phyloP scores from a whole-genome alignment of 495 filamentous ascomycete species.

The Chaetomium fimeti region DNA sequence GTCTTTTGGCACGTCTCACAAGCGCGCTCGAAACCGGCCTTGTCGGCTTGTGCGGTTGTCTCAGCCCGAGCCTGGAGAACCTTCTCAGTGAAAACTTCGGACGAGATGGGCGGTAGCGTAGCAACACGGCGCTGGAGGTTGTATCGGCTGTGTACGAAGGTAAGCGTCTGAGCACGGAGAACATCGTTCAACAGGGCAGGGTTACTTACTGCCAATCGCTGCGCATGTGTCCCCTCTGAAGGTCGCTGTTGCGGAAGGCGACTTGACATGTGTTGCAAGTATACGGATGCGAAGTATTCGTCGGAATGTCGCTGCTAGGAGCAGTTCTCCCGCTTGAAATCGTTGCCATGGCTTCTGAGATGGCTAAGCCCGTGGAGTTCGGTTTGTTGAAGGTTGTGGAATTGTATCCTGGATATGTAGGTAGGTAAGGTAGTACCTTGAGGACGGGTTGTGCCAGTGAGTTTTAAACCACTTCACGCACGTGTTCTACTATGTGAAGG shows the following conservation, averaged over 20 bases:
- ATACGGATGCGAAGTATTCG: constrained; percentile 69
- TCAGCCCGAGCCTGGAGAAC: constrained; percentile 88
- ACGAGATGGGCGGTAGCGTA: constrained; percentile 84
- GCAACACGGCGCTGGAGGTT: constrained; percentile 96
- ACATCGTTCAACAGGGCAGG: neutral
- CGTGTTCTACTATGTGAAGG: neutral
- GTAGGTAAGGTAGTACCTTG: too few species aligned
- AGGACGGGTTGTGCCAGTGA: neutral
- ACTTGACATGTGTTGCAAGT: constrained; percentile 98
- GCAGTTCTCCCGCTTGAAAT: constrained; percentile 46
- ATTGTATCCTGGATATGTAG: too few species aligned
- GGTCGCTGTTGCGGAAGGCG: constrained; percentile 87
- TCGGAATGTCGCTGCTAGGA: constrained; percentile 35
- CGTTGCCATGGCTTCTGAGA: constrained; percentile 50
- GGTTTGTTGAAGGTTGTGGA: neutral
- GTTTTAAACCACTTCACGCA: neutral
- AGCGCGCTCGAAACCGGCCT: constrained; percentile 80
- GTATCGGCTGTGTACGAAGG: constrained; percentile 65
- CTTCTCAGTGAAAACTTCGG: constrained; percentile 93
- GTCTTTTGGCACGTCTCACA: constrained; percentile 85
- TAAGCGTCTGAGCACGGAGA: constrained; percentile 21
- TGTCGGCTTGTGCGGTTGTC: constrained; percentile 77
- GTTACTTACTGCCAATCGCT: constrained; percentile 92
- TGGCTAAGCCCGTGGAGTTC: neutral
- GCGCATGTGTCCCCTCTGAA: constrained; percentile 94